phyloP scores from a whole-genome alignment of 208 protist species.

The Crithidia fasciculata region DNA sequence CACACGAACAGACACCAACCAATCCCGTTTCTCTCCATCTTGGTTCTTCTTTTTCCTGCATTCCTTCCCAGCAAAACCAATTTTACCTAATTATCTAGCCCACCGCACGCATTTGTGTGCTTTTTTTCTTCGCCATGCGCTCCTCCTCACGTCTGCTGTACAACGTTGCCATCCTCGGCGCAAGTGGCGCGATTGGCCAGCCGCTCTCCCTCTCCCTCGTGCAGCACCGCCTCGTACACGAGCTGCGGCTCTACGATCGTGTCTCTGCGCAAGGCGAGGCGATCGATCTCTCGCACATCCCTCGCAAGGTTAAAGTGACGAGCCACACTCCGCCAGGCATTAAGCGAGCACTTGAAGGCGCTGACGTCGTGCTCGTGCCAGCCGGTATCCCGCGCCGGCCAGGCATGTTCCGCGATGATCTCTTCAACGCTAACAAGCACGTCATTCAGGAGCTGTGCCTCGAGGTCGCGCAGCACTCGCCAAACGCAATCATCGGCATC shows the following conservation, averaged over 20 bases:
- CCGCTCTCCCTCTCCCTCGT: constrained; percentile 95
- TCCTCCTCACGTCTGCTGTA: constrained; percentile 2
- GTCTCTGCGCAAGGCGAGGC: constrained; percentile 77
- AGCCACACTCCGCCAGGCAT: constrained; percentile 67
- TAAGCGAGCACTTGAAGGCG: constrained; percentile 72
- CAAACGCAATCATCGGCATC: constrained; percentile 84
- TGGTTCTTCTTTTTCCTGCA: not conserved
- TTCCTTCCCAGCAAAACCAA: too few species aligned
- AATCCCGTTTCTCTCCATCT: not conserved
- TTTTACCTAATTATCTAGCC: too few species aligned
- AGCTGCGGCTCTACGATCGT: constrained; percentile 89
- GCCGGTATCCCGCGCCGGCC: constrained; percentile 96
- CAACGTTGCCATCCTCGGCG: constrained; percentile 92
- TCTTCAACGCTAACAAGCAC: constrained; percentile 94
- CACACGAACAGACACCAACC: too few species aligned
- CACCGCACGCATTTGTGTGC: not conserved
- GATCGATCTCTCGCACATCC: constrained; percentile 90
- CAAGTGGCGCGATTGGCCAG: constrained; percentile 96
- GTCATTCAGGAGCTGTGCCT: constrained; percentile 85
- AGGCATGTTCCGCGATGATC: constrained; percentile 95
- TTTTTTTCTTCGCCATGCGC: constrained; percentile 2
- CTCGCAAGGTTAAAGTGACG: constrained; percentile 75
- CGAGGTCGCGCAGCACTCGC: constrained; percentile 76
- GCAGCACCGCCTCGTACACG: constrained; percentile 67
- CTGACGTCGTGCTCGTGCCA: constrained; percentile 93